These are phyloP conservation scores for Cephalotrichum gorgonifer DNA, from an alignment of 2,329 filamentous ascomycete genomes.

Conservation along the genomic window DNA sequence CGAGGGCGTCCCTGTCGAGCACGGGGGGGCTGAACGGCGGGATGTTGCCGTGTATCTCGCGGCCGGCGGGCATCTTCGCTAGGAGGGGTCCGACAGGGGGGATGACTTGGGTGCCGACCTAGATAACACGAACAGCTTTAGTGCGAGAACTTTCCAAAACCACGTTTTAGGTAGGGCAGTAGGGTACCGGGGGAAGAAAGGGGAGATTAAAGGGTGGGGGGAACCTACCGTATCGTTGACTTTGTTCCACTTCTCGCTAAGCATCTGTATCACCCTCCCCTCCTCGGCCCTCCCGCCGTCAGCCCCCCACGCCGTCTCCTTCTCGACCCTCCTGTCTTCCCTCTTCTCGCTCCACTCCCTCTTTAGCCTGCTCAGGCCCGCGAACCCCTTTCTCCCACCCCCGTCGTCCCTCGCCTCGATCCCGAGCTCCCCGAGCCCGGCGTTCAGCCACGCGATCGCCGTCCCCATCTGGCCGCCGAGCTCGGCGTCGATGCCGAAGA, in stretches of 20 bases:
- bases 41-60: conserved; percentile 64
- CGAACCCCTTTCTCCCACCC: conserved; percentile 35
- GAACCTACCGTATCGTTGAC: conserved; percentile 76
- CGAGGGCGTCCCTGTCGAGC: conserved; percentile 55
- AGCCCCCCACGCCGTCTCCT: conserved; percentile 61
- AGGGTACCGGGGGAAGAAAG: background rate
- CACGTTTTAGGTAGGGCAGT: background rate
- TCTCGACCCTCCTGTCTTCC: conserved; percentile 72
- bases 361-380: conserved; percentile 55
- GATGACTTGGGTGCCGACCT: conserved; percentile 73
- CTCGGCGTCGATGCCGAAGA: conserved; percentile 86
- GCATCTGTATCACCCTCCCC: conserved; percentile 71
- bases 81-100: conserved; percentile 63
- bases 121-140: background rate
- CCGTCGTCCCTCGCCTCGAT: conserved; percentile 35
- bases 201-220: background rate
- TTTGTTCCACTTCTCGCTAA: conserved; percentile 82
- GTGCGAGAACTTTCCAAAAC: no score
- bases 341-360: conserved; percentile 67
- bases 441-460: conserved; percentile 77
- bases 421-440: conserved; percentile 66
- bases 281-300: conserved; percentile 84
- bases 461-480: conserved; percentile 69
- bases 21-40: conserved; percentile 56
- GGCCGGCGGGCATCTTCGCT: conserved; percentile 73